Evolutionary conservation across 2,329 filamentous ascomycete species (phyloP), one percentile per base, ranked within the genome.

Genomic region (Colletotrichum sp.): DNA sequence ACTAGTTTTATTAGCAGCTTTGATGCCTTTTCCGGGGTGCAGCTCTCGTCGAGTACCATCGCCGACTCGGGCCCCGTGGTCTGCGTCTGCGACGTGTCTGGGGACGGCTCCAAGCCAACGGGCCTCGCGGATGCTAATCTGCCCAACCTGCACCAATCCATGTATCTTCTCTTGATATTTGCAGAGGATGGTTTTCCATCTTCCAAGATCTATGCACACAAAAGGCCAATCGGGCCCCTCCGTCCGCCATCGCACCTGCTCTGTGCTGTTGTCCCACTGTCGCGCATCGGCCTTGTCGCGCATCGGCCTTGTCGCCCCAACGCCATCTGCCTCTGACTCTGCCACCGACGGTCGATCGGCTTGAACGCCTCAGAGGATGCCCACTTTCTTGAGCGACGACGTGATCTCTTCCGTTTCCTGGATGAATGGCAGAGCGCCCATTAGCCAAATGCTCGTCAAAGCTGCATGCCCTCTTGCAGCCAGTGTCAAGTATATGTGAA

Each of bases 131-230:
- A 69, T 58, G 26, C 55, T 21, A 28, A 52, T 59, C 63, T 48
- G 58, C 59, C 36, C 43, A 56, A 59, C 58, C 48, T 58, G 59
- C 64, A 69, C 59, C n/a, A 13, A 65, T 48, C 63, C 55, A 75
- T 75, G 76, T 75, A 28, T 71, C 38, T 75, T 84, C 82, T 86
- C 84, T 86, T 85, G 85, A 84, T 83, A 81, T 59, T 81, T 78
- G 79, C 79, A 83, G 82, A 86, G 82, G 81, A 82, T 84, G 82
- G 83, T 87, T 83, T 81, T 85, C 84, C 83, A 85, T 82, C 83
- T 82, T 85, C 82, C 84, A 87, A 87, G 86, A 86, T 84, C 83
- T 85, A 84, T 83, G 64, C 73, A 84, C 81, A 84, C 76, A 79
- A 82, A 80, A 81, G 81, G 78, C 80, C 80, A 73, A 71, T 56